phyloP scores from a whole-genome alignment of 1,139 yeast species.

The Blastobotrys serpentis region DNA sequence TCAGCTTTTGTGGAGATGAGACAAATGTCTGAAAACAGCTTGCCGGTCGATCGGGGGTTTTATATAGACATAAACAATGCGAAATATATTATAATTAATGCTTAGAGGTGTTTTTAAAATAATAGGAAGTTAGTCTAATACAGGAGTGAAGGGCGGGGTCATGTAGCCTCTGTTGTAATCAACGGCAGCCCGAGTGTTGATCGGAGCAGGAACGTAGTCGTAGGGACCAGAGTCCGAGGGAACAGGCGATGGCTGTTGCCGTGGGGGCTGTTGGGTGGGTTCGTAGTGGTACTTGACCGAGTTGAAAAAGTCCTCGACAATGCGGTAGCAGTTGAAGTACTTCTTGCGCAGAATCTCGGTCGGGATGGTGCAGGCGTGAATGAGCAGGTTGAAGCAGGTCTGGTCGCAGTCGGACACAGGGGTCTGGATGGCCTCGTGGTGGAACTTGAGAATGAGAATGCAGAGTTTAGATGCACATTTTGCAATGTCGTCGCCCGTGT shows the following conservation, averaged over 20 bases:
- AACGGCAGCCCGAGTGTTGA: conserved; percentile 9
- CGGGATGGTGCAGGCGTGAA: conserved; percentile 29
- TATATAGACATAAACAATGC: background rate
- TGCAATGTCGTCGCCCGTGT: conserved; percentile 60
- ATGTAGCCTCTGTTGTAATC: conserved; percentile 18
- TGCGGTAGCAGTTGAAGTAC: conserved; percentile 30
- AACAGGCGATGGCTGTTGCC: conserved; percentile 12
- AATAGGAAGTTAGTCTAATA: conserved; percentile 6
- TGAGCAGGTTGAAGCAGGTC: conserved; percentile 30
- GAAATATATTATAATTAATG: too few relatives aligned
- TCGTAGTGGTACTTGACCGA: background rate
- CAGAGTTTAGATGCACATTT: conserved; percentile 70
- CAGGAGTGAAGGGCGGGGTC: conserved; percentile 29
- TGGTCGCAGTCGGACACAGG: conserved; percentile 21
- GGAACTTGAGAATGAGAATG: conserved; percentile 18
- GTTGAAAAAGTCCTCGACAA: conserved; percentile 21
- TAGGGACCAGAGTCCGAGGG: conserved; percentile 17
- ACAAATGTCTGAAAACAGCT: too few relatives aligned
- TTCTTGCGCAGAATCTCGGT: conserved; percentile 33
- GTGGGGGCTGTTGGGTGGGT: conserved; percentile 2
- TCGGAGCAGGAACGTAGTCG: conserved; percentile 1
- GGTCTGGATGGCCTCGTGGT: conserved; percentile 10
- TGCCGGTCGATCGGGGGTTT: background rate
- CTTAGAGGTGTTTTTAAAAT: background rate
- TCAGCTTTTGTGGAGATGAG: background rate